These are phyloP conservation scores for Candida dendrica DNA, from an alignment of 805 yeast genomes.

Conservation along the genomic window DNA sequence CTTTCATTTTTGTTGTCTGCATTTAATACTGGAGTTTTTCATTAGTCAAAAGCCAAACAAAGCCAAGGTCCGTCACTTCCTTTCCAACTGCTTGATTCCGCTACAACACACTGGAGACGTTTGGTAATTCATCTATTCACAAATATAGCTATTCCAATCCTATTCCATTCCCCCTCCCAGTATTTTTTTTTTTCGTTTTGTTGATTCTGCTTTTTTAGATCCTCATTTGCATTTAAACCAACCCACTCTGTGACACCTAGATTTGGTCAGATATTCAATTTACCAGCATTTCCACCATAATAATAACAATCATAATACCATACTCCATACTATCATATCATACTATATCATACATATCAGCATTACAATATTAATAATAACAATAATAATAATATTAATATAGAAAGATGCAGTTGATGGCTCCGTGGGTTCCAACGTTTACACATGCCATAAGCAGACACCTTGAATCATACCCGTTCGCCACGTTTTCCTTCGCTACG, in stretches of 20 bases:
- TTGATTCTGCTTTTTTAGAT: too few species aligned
- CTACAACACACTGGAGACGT: too few species aligned
- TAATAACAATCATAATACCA: too few species aligned
- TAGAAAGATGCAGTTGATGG: constrained; percentile 36
- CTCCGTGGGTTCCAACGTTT: constrained; percentile 74
- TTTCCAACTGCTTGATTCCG: background rate
- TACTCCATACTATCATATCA: too few species aligned
- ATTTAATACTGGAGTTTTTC: too few species aligned
- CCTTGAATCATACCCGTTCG: constrained; percentile 38
- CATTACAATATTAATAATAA: background rate
- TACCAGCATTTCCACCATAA: too few species aligned
- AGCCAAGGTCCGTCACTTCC: background rate
- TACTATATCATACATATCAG: background rate
- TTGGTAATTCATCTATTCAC: too few species aligned
- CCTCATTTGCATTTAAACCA: too few species aligned
- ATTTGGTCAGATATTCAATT: too few species aligned
- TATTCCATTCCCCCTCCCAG: background rate
- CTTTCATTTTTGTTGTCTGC: too few species aligned
- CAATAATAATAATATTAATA: too few species aligned
- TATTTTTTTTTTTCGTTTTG: background rate
- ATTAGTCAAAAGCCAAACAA: background rate
- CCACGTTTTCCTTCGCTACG: constrained; percentile 63
- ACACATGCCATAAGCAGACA: constrained; percentile 45
- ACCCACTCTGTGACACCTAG: too few species aligned
- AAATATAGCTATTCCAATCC: background rate